A percentile compares a stretch with the other conserved stretches of the same genome.
Evolutionary conservation across 1,284 basidiomycete species (phyloP).

Genomic region (Heliocybe sulcata): DNA sequence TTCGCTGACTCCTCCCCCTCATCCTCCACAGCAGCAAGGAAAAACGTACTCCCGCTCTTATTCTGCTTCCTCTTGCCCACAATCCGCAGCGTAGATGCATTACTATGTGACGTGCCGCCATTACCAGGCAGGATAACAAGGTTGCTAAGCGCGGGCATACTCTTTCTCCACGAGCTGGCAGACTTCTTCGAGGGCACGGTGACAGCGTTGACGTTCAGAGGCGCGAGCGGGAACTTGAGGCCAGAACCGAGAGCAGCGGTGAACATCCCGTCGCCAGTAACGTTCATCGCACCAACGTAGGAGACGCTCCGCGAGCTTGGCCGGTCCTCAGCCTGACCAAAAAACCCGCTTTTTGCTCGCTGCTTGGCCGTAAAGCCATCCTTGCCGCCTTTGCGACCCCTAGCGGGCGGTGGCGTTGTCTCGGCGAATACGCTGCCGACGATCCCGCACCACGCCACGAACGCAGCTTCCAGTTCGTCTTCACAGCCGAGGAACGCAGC

Average conservation of each 20-base stretch:
- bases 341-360: not conserved
- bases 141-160: constrained; percentile 16
- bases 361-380: constrained; percentile 8
- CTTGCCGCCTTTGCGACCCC: constrained; percentile 11
- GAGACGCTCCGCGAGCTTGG: constrained; percentile 7
- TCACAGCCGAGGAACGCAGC: constrained; percentile 48
- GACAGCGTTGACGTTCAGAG: constrained; percentile 5
- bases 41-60: not conserved
- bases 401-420: constrained; percentile 6
- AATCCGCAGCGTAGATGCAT: not conserved
- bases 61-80: not conserved
- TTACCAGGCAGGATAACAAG: constrained; percentile 8
- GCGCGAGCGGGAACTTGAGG: constrained; percentile 19
- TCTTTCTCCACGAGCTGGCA: constrained; percentile 17
- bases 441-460: constrained; percentile 55
- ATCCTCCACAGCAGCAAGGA: constrained; percentile 3
- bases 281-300: not conserved
- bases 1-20: not conserved
- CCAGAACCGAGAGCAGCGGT: constrained; percentile 23
- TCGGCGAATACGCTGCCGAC: constrained; percentile 51
- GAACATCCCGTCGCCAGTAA: constrained; percentile 16
- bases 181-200: not conserved
- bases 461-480: constrained; percentile 44
- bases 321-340: not conserved
- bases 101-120: not conserved